Evolutionary conservation across 306 rosid species (phyloP), one percentile per base, ranked within the genome.

Genomic region (Senna siamea): DNA sequence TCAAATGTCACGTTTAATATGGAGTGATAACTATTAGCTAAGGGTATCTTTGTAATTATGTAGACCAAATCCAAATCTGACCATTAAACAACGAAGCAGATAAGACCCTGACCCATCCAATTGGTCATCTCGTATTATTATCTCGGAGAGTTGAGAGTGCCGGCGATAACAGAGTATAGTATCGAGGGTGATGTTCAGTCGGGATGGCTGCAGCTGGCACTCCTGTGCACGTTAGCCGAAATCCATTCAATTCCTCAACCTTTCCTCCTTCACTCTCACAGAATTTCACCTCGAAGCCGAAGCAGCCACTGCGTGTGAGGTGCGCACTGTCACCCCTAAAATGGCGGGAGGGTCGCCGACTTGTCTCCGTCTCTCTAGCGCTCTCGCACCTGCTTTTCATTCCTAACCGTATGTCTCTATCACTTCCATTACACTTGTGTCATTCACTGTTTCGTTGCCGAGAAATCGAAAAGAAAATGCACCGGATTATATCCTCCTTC

Each of bases 271-370:
- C 68, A 9, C 0, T 37, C 4, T 62, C 14, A 38, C 68, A 1
- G 10, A 62, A 19, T 13, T 28, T 11, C 32, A 15, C 60, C 40
- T 48, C 57, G 0, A 55, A 19, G 17, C 14, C 48, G 13, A 67
- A 61, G 80, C 73, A 44, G 41, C 9, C 15, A 18, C 77, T 69
- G 75, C 80, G 63, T 17, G 80, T 77, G 77, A 82, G 83, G 69
- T 87, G 91, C 89, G 81, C 89, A 59, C 57, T 73, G 81, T 80
- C 88, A 26, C 72, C 96, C 15, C 78, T 77, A 19, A 66, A 69
- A 70, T 73, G 93, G 89, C 88, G 77, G 57, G 87, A 93, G 72
- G 80, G 90, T 35, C 81, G 97, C 56, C 95, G 96, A 32, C 47
- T 72, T 77, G 77, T 91, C 77, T 89, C 92, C 64, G 43, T 91